Evolutionary conservation across 2,329 filamentous ascomycete species (phyloP).

Genomic region (Fusarium pseudoanthophilum): DNA sequence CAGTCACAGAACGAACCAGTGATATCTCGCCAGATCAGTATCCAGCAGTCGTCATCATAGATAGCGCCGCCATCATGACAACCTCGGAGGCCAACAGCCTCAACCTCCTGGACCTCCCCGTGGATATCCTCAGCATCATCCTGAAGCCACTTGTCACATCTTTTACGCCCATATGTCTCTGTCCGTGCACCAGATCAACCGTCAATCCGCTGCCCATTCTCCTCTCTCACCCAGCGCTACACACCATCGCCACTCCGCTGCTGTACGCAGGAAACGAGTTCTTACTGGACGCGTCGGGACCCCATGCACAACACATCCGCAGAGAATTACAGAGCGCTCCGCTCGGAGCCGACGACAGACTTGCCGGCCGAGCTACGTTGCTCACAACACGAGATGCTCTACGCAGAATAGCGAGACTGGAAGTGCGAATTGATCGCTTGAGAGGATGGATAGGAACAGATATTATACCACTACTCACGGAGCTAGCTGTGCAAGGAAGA

Average conservation of each 20-base stretch:
- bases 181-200: slow-evolving; percentile 42
- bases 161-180: slow-evolving; percentile 41
- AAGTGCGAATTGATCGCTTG: slow-evolving; percentile 46
- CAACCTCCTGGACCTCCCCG: slow-evolving; percentile 49
- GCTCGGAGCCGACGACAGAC: slow-evolving; percentile 27
- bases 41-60: slow-evolving; percentile 3
- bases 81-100: slow-evolving; percentile 21
- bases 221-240: slow-evolving; percentile 48
- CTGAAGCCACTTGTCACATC: slow-evolving; percentile 46
- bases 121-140: slow-evolving; percentile 49
- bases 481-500: slow-evolving; percentile 48
- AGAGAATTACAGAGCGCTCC: slow-evolving; percentile 35
- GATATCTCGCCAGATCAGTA: background rate
- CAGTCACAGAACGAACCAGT: background rate
- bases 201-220: slow-evolving; percentile 45
- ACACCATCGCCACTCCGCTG: slow-evolving; percentile 48
- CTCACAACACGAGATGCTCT: slow-evolving; percentile 41
- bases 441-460: slow-evolving; percentile 47
- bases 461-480: slow-evolving; percentile 45
- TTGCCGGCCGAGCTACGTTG: slow-evolving; percentile 27
- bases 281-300: slow-evolving; percentile 43
- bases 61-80: slow-evolving; percentile 16
- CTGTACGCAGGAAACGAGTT: slow-evolving; percentile 49
- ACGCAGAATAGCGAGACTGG: slow-evolving; percentile 44
- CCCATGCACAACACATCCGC: slow-evolving; percentile 45